phyloP scores from a whole-genome alignment of 139 green algal species.

The Pleodorina starrii region DNA sequence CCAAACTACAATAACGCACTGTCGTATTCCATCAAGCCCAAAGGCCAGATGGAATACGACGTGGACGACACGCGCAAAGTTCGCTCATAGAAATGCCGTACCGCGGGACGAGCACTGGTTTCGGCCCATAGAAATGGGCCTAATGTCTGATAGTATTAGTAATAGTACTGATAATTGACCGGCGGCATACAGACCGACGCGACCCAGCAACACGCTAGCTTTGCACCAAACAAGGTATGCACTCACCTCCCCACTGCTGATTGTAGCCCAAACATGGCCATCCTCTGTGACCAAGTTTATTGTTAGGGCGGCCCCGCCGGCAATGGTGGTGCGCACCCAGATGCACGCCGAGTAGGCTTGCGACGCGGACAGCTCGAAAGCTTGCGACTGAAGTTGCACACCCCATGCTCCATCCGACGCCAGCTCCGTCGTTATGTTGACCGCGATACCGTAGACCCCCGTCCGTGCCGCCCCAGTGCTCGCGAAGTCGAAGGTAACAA shows the following conservation, averaged over 20 bases:
- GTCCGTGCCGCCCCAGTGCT: neutral
- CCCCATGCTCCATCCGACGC: neutral
- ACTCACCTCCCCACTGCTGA: neutral
- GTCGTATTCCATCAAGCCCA: no score
- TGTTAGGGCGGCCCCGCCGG: neutral
- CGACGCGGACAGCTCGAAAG: no score
- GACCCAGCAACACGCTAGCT: neutral
- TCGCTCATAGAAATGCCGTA: no score
- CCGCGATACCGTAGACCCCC: neutral
- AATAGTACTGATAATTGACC: no score
- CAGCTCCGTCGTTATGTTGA: neutral
- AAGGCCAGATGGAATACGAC: no score
- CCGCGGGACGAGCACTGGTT: no score
- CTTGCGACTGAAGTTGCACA: no score
- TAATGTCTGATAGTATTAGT: no score
- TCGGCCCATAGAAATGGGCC: no score
- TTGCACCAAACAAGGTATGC: neutral
- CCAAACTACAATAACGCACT: no score
- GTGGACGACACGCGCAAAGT: no score
- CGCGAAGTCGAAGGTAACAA: neutral
- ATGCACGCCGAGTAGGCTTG: neutral
- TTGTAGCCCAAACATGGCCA: neutral
- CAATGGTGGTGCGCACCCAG: neutral
- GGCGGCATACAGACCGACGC: no score
- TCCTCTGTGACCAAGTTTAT: neutral